Evolutionary conservation across 805 yeast species (phyloP), one percentile per base, ranked within the genome.

Genomic region (Brettanomyces custersianus): DNA sequence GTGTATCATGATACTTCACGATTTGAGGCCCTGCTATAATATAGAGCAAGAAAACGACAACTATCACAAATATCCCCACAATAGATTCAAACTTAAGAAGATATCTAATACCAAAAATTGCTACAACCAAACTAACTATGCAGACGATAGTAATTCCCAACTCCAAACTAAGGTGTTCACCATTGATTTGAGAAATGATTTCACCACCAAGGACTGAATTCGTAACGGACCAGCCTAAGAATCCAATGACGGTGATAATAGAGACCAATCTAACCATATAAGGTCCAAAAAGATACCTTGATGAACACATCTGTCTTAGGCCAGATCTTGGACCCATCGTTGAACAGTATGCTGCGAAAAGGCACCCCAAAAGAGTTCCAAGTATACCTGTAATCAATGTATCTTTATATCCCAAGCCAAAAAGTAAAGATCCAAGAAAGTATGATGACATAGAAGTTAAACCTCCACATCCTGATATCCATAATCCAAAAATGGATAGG

Each of bases 211-310:
- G 77, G 33, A 85, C 92, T 46, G 82, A 73, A 52, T 84, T 85
- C n/a, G 85, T 87, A 24, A 86, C 78, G n/a, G 90, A 74, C 95
- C 95, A 86, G n/a, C 95, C 95, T 47, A 83, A 54, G 12, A 80
- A 80, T 34, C 95, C 94, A 29, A 82, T 56, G 39, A 82, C 74
- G 31, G 84, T 72, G 26, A 81, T 72, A 29, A 86, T 55, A 4
- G 85, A 77, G 32, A 84, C 81, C 37, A 84, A 62, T 54, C 81
- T 80, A 27, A 86, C 87, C 45, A 78, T 74, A 79, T 80, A 81
- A 77, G 88, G 80, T 1, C 96, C 96, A 54, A 85, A 86, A 32
- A 84, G 61, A 46, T 69, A 84, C 42, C 94, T 66, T 2, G 87
- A 80, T 17, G 83, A 70, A 8, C 85, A 88, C 87, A 86, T 81